These are phyloP conservation scores for Tuber melanosporum DNA, from an alignment of 495 filamentous ascomycete species.

Conservation along the genomic window DNA sequence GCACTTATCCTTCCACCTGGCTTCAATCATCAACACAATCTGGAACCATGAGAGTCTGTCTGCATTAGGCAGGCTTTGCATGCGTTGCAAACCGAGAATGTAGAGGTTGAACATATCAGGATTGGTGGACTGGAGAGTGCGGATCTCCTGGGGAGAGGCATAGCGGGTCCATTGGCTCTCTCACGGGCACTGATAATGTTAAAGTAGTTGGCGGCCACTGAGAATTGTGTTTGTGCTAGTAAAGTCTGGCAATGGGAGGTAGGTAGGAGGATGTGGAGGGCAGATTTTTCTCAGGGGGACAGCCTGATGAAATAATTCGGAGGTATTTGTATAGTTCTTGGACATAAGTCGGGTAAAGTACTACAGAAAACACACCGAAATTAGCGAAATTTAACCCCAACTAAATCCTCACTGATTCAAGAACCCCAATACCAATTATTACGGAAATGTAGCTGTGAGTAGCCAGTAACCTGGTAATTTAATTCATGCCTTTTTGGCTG, in stretches of 20 bases:
- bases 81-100: conserved; percentile 39
- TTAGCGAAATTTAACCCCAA: too few relatives aligned
- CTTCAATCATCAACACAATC: conserved; percentile 3
- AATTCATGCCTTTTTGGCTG: too few relatives aligned
- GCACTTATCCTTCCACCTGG: too few relatives aligned
- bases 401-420: too few relatives aligned
- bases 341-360: too few relatives aligned
- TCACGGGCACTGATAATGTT: conserved; percentile 30
- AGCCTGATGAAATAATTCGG: conserved; percentile 46
- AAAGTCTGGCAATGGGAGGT: not conserved
- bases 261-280: conserved; percentile 2
- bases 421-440: too few relatives aligned
- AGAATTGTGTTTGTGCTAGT: not conserved
- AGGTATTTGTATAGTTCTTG: too few relatives aligned
- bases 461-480: too few relatives aligned
- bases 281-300: not conserved
- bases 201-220: conserved; percentile 29
- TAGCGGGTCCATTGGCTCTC: conserved; percentile 20
- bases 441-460: too few relatives aligned
- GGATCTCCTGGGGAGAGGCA: conserved; percentile 31
- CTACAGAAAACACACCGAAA: too few relatives aligned
- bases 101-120: conserved; percentile 41
- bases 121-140: conserved; percentile 16
- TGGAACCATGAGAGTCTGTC: conserved; percentile 39
- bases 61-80: conserved; percentile 40